Conservation (phyloP, 768 basidiomycete species). For the Tricholoma matsutake region DNA sequence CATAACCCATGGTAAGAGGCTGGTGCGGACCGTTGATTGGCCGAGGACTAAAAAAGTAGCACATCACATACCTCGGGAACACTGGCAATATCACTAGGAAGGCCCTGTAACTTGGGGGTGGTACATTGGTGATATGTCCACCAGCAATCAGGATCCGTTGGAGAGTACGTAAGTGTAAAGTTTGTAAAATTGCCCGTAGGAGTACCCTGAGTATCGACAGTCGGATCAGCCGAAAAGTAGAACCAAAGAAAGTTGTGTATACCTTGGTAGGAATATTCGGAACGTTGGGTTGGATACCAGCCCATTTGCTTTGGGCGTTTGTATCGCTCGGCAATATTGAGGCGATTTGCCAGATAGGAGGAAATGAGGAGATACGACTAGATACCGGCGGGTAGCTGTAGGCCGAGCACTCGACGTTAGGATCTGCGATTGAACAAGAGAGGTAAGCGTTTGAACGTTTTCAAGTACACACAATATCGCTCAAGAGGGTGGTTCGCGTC, state of each 20-base stretch:
- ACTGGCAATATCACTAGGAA: slow-evolving; percentile 41
- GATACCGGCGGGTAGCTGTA: slow-evolving; percentile 40
- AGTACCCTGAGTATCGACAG: slow-evolving; percentile 16
- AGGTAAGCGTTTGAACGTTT: background rate
- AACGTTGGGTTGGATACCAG: slow-evolving; percentile 37
- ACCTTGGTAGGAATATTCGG: slow-evolving; percentile 51
- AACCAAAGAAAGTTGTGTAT: background rate
- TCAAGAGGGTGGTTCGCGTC: background rate
- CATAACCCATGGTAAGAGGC: slow-evolving; percentile 57
- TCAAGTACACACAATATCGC: background rate
- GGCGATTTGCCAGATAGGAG: slow-evolving; percentile 43
- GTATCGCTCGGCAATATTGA: slow-evolving; percentile 40
- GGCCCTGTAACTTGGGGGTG: slow-evolving; percentile 41
- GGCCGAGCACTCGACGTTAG: slow-evolving; percentile 36
- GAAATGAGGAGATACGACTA: slow-evolving; percentile 35
- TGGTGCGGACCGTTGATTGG: slow-evolving; percentile 13
- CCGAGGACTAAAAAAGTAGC: background rate
- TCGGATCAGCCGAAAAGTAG: background rate
- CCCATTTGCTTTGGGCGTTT: slow-evolving; percentile 42
- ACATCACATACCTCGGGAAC: slow-evolving; percentile 44
- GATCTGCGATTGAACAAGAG: slow-evolving; percentile 21
- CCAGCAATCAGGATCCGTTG: slow-evolving; percentile 52
- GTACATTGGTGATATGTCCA: slow-evolving; percentile 44
- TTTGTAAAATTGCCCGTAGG: slow-evolving; percentile 28
- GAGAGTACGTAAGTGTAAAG: slow-evolving; percentile 32